phyloP scores from a whole-genome alignment of 176 grass and related monocot genomes.

The Otatea glauca region DNA sequence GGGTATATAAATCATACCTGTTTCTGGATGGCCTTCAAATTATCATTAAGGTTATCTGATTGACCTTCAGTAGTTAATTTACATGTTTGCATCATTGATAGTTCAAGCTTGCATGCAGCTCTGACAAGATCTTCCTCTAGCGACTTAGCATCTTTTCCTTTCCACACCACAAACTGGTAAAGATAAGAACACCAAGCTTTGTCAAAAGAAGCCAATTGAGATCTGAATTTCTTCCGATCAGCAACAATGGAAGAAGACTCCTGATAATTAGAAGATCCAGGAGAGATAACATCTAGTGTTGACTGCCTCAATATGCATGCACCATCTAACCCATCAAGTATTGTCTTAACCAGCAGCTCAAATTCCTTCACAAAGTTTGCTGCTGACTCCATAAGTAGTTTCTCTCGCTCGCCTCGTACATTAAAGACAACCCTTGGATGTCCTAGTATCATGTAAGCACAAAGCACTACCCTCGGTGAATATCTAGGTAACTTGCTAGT shows the following conservation, averaged over 20 bases:
- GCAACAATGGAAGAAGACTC: slow-evolving; percentile 34
- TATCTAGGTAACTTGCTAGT: slow-evolving; percentile 66
- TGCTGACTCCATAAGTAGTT: slow-evolving; percentile 62
- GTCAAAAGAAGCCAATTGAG: slow-evolving; percentile 79
- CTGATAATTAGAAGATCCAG: slow-evolving; percentile 52
- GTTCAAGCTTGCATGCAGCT: slow-evolving; percentile 80
- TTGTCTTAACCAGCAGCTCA: slow-evolving; percentile 70
- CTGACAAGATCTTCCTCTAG: slow-evolving; percentile 87
- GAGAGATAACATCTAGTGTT: slow-evolving; percentile 27
- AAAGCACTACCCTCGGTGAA: slow-evolving; percentile 74
- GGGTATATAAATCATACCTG: slow-evolving; percentile 56
- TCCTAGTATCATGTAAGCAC: slow-evolving; percentile 97
- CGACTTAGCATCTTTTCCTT: slow-evolving; percentile 79
- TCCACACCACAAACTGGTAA: slow-evolving; percentile 88
- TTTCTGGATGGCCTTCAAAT: slow-evolving; percentile 70
- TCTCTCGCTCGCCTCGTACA: slow-evolving; percentile 65
- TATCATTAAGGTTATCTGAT: slow-evolving; percentile 53
- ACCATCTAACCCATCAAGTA: slow-evolving; percentile 64
- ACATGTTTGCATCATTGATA: slow-evolving; percentile 94
- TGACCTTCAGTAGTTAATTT: slow-evolving; percentile 58
- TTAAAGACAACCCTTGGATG: slow-evolving; percentile 88
- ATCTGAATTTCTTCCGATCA: slow-evolving; percentile 63
- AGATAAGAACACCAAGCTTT: slow-evolving; percentile 82
- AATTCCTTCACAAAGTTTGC: slow-evolving; percentile 70
- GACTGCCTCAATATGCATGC: slow-evolving; percentile 43